These are phyloP conservation scores for Venturia nashicola DNA, from an alignment of 2,329 filamentous ascomycete species.

Conservation along the genomic window DNA sequence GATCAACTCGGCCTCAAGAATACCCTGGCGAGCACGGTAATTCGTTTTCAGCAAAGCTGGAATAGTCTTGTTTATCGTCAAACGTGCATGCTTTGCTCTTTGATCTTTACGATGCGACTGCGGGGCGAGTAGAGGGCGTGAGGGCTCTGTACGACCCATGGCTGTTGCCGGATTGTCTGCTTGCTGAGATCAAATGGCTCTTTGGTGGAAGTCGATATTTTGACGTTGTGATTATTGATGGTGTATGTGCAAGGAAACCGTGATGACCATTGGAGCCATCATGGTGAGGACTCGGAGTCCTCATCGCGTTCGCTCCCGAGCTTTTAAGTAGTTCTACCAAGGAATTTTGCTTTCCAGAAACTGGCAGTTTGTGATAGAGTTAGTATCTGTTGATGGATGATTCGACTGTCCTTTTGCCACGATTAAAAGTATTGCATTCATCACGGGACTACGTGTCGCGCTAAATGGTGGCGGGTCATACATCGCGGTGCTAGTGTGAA, in stretches of 20 bases:
- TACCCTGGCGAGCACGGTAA: conserved; percentile 42
- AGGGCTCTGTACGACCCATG: conserved; percentile 26
- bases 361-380: no score
- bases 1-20: conserved; percentile 40
- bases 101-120: conserved; percentile 22
- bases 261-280: neutral
- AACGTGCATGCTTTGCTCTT: conserved; percentile 41
- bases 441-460: neutral
- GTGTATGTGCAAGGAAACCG: neutral
- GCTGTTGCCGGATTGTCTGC: neutral
- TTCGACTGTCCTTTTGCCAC: no score
- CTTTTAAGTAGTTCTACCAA: no score
- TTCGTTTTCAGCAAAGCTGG: conserved; percentile 42
- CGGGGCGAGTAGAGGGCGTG: conserved; percentile 24
- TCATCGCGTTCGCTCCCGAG: no score
- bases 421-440: neutral
- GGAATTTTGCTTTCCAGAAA: no score
- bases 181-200: neutral
- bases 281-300: neutral
- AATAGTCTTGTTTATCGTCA: conserved; percentile 47
- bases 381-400: no score
- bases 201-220: neutral
- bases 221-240: neutral
- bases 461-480: neutral
- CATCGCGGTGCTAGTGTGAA: no score